Evolutionary conservation across 2,329 filamentous ascomycete species (phyloP).

Genomic region (Xylariaceae sp.): DNA sequence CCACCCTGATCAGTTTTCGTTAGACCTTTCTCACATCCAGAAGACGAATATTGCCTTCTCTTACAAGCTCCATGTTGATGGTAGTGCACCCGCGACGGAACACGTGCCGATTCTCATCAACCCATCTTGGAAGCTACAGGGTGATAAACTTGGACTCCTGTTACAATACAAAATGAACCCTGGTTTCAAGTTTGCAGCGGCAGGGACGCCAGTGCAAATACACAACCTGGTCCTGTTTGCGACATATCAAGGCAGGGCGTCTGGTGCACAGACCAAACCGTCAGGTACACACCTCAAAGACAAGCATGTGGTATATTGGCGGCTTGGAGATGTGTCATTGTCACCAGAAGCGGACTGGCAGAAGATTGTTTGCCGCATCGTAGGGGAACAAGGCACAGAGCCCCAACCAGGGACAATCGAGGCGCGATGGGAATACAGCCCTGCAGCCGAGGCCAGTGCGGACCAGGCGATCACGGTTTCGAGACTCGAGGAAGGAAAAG

Average conservation of each 20-base stretch:
- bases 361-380: constrained; percentile 80
- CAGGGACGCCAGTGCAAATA: constrained; percentile 49
- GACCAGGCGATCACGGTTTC: constrained; percentile 55
- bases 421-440: constrained; percentile 68
- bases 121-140: constrained; percentile 78
- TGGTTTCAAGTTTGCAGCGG: constrained; percentile 42
- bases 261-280: constrained; percentile 71
- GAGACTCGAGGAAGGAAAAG: constrained; percentile 49
- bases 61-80: constrained; percentile 77
- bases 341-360: constrained; percentile 58
- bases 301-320: constrained; percentile 75
- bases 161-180: constrained; percentile 83
- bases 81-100: constrained; percentile 39
- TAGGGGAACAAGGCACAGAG: constrained; percentile 64
- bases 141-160: constrained; percentile 80
- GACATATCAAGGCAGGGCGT: constrained; percentile 65
- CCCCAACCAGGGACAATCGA: constrained; percentile 75
- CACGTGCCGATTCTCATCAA: constrained; percentile 71
- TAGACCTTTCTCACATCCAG: constrained; percentile 69
- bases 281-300: constrained; percentile 75
- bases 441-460: constrained; percentile 27
- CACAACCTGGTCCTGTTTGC: constrained; percentile 74
- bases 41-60: constrained; percentile 82
- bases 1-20: constrained; percentile 72
- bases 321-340: constrained; percentile 69